Base-by-base conservation (phyloP, 192 early-diverging fungal genomes). In the Backusella tuberculispora region DNA sequence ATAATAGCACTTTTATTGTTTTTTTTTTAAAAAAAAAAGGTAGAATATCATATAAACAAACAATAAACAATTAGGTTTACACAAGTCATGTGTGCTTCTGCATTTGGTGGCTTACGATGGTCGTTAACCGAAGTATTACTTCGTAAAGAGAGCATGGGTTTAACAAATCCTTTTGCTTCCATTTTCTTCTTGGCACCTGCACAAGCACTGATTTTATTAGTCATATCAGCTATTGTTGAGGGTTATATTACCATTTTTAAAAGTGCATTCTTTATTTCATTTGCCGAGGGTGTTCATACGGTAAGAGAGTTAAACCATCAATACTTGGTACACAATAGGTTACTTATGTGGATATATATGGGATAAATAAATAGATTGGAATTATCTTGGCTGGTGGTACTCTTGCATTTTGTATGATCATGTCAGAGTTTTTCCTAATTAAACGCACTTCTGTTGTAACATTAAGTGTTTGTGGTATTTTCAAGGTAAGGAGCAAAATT, bases 91-190 rank as follows among this genome's bases (percentile, higher is more conserved):
- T 72, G 82, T 6, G 94, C 95, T 1, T 89, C 95, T 26, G 88
- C 92, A 1, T 83, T 95, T 71, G 88, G 93, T 73, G 97, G 97
- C n/a, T 80, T 97, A 60, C 88, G 97, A 42, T 97, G 95, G 97
- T 88, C 93, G 10, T 83, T 97, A 68, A 97, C 95, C 0, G 94
- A 97, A 76, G 84, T 97, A 5, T 80, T 98, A 14, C 80, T 98
- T 17, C 85, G 90, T 53, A 87, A 89, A 50, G 89, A 89, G 66
- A 82, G 83, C 60, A 88, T 94, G 73, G 93, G 94, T 44, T 89
- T 97, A 83, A 92, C 89, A 74, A 96, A 97, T 77, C 97, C 97
- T 1, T 80, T 97, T 17, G 95, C 93, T 12, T 92, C 95, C 24
- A 95, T 90, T 69, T 84, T 93, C 45, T 93, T 91, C 74, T 83